Conservation (phyloP, 768 basidiomycete genomes). For the Tubosaeta sp. region DNA sequence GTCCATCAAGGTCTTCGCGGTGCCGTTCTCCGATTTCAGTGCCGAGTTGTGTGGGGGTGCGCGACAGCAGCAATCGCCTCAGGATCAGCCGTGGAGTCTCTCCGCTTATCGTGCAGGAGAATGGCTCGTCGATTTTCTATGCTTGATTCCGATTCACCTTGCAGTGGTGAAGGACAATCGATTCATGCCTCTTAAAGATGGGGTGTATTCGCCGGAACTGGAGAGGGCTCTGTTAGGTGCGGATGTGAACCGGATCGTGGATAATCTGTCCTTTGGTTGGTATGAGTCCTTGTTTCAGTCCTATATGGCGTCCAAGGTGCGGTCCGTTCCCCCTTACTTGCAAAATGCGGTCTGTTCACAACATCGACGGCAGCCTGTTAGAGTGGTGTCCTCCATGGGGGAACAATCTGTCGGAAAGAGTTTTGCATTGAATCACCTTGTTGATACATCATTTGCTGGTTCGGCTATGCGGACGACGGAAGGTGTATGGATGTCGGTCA, state of each 20-base stretch:
- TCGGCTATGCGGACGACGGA: too few species aligned
- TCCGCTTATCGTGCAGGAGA: constrained; percentile 49
- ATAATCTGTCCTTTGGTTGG: constrained; percentile 41
- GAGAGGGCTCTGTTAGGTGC: constrained; percentile 56
- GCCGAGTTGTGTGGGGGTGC: constrained; percentile 5
- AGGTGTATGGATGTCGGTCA: too few species aligned
- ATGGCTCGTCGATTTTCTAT: constrained; percentile 58
- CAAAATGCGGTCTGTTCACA: neutral
- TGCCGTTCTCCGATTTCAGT: constrained; percentile 27
- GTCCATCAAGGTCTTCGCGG: constrained; percentile 33
- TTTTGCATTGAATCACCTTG: too few species aligned
- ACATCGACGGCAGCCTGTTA: constrained; percentile 42
- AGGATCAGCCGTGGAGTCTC: constrained; percentile 21
- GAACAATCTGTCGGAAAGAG: too few species aligned
- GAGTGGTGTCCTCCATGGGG: constrained; percentile 33
- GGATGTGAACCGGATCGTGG: constrained; percentile 51
- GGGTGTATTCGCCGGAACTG: constrained; percentile 44
- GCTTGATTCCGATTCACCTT: constrained; percentile 62
- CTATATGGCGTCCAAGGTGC: too few species aligned
- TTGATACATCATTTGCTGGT: too few species aligned
- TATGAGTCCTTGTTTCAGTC: too few species aligned
- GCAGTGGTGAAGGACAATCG: constrained; percentile 57
- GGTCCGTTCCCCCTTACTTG: neutral
- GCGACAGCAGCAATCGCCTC: neutral
- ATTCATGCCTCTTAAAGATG: constrained; percentile 59